Conservation (phyloP, 176 grass and related monocot species). For the sorghum (Sorghum bicolor) region Sorghum_bicolor_NCBIv3 NC_012870.2:59521501-59522000, state of each 20-base stretch:
- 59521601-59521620: conserved; percentile 54
- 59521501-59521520: background rate
- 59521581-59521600: background rate
- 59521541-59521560: background rate
- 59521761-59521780: no score
- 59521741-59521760: background rate
- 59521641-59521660: conserved; percentile 74
- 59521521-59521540: background rate
- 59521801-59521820: background rate
- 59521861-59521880: no score
- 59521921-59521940: background rate
- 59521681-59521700: conserved; percentile 84
- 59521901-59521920: background rate
- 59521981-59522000: no score
- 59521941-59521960: background rate
- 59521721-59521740: background rate
- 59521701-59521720: background rate
- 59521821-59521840: no score
- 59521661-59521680: conserved; percentile 70
- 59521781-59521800: no score
- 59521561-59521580: background rate
- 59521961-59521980: background rate
- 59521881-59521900: no score
- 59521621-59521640: conserved; percentile 66
- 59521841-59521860: no score